These are phyloP conservation scores for Chamaenerion angustifolium DNA, from an alignment of 345 rosid genomes.

Conservation along the genomic window DNA sequence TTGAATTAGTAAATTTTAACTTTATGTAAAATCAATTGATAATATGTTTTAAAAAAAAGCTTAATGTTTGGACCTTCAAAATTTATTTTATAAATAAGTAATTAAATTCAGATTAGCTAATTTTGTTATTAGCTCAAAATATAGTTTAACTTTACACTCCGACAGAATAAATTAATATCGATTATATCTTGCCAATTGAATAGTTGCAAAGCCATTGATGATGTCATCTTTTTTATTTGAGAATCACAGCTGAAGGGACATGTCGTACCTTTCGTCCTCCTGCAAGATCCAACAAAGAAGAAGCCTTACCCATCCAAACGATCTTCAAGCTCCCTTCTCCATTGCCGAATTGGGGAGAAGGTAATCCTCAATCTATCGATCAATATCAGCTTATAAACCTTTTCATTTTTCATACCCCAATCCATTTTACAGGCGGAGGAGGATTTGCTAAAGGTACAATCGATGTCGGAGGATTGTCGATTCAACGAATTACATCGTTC, in stretches of 20 bases:
- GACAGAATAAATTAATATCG: too few species aligned
- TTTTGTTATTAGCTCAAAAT: too few species aligned
- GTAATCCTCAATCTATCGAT: slow-evolving; percentile 11
- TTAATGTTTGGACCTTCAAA: too few species aligned
- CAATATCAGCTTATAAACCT: too few species aligned
- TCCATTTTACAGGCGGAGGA: slow-evolving; percentile 16
- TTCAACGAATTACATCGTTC: slow-evolving; percentile 7
- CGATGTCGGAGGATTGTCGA: slow-evolving; percentile 11
- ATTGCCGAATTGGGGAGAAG: slow-evolving; percentile 38
- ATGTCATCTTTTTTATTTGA: neutral
- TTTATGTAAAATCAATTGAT: too few species aligned
- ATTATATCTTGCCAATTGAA: too few species aligned
- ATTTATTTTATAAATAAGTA: too few species aligned
- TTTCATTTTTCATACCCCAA: too few species aligned
- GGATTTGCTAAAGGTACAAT: slow-evolving; percentile 12
- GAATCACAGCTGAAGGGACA: slow-evolving; percentile 18
- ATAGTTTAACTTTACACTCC: too few species aligned
- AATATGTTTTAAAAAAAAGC: too few species aligned
- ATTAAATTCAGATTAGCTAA: too few species aligned
- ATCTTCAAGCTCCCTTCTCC: slow-evolving; percentile 53
- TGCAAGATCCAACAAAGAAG: slow-evolving; percentile 12
- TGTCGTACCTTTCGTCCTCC: slow-evolving; percentile 9
- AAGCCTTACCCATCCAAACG: slow-evolving; percentile 32
- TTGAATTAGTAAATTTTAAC: too few species aligned
- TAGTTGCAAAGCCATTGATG: neutral